phyloP scores from a whole-genome alignment of 1,284 basidiomycete genomes.

The Mycena sp. region DNA sequence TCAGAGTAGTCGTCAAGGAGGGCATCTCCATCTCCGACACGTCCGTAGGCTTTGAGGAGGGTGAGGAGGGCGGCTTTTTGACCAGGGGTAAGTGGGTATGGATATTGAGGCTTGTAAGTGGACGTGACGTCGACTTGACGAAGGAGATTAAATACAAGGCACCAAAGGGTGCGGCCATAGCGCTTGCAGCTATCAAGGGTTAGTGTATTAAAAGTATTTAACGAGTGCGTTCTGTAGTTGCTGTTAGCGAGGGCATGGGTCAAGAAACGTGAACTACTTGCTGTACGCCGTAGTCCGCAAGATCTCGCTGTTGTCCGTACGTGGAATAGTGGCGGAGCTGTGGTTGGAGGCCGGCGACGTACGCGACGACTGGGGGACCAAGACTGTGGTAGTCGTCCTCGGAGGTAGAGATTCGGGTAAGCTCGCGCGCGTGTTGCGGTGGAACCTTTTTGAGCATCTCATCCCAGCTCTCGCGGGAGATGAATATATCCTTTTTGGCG shows the following conservation, averaged over 20 bases:
- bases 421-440: background rate
- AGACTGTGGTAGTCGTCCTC: background rate
- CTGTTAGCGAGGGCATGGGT: background rate
- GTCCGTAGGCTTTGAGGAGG: background rate
- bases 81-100: background rate
- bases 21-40: background rate
- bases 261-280: background rate
- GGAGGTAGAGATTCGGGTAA: slow-evolving; percentile 1
- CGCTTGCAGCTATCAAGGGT: background rate
- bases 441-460: background rate
- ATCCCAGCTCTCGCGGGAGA: slow-evolving; percentile 5
- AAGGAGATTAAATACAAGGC: slow-evolving; percentile 14
- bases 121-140: slow-evolving; percentile 3
- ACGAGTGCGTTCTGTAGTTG: background rate
- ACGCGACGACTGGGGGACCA: background rate
- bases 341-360: background rate
- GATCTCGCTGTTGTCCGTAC: no score
- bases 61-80: background rate
- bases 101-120: background rate
- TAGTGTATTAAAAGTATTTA: background rate
- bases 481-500: background rate
- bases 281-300: slow-evolving; percentile 8
- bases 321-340: background rate
- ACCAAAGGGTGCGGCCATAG: slow-evolving; percentile 13
- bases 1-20: background rate